Base-by-base conservation (phyloP, 2,329 filamentous ascomycete genomes). In the Fusarium xylarioides region DNA sequence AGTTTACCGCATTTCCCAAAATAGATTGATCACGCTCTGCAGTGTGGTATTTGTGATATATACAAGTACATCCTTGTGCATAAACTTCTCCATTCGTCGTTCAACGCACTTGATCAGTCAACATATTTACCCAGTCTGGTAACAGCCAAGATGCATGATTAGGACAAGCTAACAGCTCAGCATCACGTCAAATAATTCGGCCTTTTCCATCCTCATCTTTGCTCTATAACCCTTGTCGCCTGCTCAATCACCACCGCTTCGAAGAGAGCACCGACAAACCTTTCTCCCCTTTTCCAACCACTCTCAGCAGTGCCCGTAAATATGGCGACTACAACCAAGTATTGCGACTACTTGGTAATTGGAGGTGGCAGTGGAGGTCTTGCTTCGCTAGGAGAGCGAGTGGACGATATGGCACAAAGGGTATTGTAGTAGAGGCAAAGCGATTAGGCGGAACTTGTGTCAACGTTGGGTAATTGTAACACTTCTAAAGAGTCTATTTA, bases 401-500 rank as follows among this genome's bases (percentile, higher is more conserved):
- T 7, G 47, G n/a, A 34, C 15, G 30, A 4, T 50, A 50, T 14
- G 47, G n/a, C 2, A n/a, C 47, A 50, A 50, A 50, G 21, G 47
- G 19, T 14, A 35, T 50, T 34, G 30, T 50, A 14, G 47, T 34
- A 23, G 47, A 50, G 30, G 28, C 30, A 23, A 50, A 50, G 11
- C 47, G 47, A 50, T 23, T 34, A 4, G 30, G 47, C 1, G 47
- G 47, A 4, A 50, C 47, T 18, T 50, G 47, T 34, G 47, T 50
- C 11, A 50, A 50, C 11, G 47, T 34, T 0, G 47, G 30, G 47
- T 50, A 19, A 23, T 10, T 23, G 0, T 50, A 16, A 30, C 47
- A 2, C 16, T 23, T 34, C 5, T 23, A 4, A 0, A 15, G 7
- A 23, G 16, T 23, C 3, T 19, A 10, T 30, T n/a, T 0, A 19